A percentile compares a stretch with the other conserved stretches of the same genome.
Evolutionary conservation across 805 yeast species (phyloP).

Genomic region (Wickerhamiella qilinensis): DNA sequence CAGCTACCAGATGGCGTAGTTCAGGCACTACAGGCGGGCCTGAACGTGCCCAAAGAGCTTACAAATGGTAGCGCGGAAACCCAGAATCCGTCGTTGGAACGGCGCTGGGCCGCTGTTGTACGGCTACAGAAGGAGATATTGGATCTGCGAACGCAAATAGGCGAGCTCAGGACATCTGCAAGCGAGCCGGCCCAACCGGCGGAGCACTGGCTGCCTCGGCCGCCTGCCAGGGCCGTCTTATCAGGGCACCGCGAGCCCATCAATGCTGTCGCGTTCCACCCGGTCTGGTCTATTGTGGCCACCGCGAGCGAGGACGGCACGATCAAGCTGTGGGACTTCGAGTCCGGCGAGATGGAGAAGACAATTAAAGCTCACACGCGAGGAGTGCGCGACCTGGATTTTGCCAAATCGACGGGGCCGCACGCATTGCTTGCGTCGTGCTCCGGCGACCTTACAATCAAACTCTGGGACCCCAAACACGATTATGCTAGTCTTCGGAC

Average conservation of each 20-base stretch:
- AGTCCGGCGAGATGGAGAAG: conserved; percentile 41
- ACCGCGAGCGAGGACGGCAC: conserved; percentile 61
- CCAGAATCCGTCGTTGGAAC: conserved; percentile 29
- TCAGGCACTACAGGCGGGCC: background rate
- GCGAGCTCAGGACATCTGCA: conserved; percentile 26
- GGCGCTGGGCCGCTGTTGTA: conserved; percentile 78
- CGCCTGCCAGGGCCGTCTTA: conserved; percentile 26
- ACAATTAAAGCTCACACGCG: conserved; percentile 65
- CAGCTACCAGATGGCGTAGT: conserved; percentile 7
- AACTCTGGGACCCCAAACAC: conserved; percentile 48
- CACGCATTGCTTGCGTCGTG: conserved; percentile 28
- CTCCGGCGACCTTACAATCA: conserved; percentile 38
- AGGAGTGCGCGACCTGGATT: conserved; percentile 39
- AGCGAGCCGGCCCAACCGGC: conserved; percentile 10
- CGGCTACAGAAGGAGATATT: conserved; percentile 56
- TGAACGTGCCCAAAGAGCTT: conserved; percentile 1
- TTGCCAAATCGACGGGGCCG: conserved; percentile 16
- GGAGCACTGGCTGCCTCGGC: conserved; percentile 47
- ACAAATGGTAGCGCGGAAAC: no score
- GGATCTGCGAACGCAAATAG: conserved; percentile 48
- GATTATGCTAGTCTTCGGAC: conserved; percentile 41
- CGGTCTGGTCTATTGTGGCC: conserved; percentile 45
- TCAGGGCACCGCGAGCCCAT: conserved; percentile 46
- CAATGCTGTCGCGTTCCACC: conserved; percentile 55
- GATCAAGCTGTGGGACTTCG: conserved; percentile 58